Base-by-base conservation (phyloP, 1,284 basidiomycete species). In the Ceratobasidium papillatum region DNA sequence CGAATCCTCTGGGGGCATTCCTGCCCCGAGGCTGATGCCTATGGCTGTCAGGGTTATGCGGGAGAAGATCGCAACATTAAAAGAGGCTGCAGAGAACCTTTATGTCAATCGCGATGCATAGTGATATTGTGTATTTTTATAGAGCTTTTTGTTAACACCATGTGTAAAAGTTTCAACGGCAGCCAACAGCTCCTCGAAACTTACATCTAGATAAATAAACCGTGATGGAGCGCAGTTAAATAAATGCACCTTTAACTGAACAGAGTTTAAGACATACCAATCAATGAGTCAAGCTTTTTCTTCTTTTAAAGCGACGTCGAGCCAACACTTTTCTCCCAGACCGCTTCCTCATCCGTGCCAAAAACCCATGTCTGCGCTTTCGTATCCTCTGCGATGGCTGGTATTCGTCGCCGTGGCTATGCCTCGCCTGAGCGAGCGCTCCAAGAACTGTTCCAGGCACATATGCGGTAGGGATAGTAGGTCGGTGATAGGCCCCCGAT, bases 1-100 rank as follows among this genome's bases (percentile, higher is more conserved):
- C 68, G 96, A 99, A 83, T 95, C 94, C 0, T 94, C 96, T 77
- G 92, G 96, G 1, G 89, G 94, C 30, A 98, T 98, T 81, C 83
- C 87, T 17, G 95, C 96, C 0, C 89, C 96, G 81, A 87, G 92
- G 51, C 84, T 99, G n/a, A 83, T 98, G 7, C 90, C 90, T 0
- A 94, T 96, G 78, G 88, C 96, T 0, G 88, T 96, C 80, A 86
- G 86, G 58, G 91, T 98, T 63, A 91, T 99, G 88, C 87, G 94
- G 47, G 84, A 85, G 49, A 99, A 99, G 82, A 89, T 98, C 56
- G 83, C 86, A 2, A 83, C 81, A 2, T 84, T 94, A 14, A 85
- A 86, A 64, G 81, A 83, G 11, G 91, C 90, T 0, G 90, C 89
- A 0, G 86, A 89, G 80, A 71, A 71, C 30, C 68, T 71, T 47